Percentiles rank a stretch among this genome's conserved stretches.
These are phyloP conservation scores for Oidiodendron maius DNA, from an alignment of 495 filamentous ascomycete genomes.

Conservation along the genomic window DNA sequence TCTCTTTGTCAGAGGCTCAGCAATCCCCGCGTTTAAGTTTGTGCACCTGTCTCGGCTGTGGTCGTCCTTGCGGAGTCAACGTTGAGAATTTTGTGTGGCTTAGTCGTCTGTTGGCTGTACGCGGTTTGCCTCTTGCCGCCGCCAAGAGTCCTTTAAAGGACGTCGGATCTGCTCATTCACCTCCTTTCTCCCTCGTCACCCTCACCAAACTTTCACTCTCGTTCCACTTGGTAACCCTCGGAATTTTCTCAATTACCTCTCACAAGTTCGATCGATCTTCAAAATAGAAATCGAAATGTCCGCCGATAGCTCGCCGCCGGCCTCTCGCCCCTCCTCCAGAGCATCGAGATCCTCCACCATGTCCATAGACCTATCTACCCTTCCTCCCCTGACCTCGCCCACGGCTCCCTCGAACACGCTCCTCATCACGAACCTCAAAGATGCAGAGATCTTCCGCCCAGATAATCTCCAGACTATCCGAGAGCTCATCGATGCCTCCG, in stretches of 20 bases:
- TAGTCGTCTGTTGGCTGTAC: too few relatives aligned
- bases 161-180: too few relatives aligned
- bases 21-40: too few relatives aligned
- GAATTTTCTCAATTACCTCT: background rate
- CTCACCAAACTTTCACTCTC: background rate
- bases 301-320: slow-evolving; percentile 11
- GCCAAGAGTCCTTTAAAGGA: too few relatives aligned
- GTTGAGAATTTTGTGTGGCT: too few relatives aligned
- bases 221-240: background rate
- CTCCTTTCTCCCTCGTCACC: background rate
- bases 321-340: slow-evolving; percentile 15
- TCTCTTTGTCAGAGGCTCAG: too few relatives aligned
- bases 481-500: slow-evolving; percentile 58
- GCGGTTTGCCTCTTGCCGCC: too few relatives aligned
- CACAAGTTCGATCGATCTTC: background rate
- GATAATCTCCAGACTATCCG: slow-evolving; percentile 72
- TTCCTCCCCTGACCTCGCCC: slow-evolving; percentile 75
- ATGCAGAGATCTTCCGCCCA: slow-evolving; percentile 71
- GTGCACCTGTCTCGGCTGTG: too few relatives aligned
- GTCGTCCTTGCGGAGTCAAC: too few relatives aligned
- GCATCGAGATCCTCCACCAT: slow-evolving; percentile 45
- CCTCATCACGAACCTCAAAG: slow-evolving; percentile 82
- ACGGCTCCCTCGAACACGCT: slow-evolving; percentile 88
- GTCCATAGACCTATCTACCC: slow-evolving; percentile 71
- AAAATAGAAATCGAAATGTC: slow-evolving; percentile 7